Conservation (phyloP, 306 rosid genomes). For the Fragaria nilgerrensis region DNA sequence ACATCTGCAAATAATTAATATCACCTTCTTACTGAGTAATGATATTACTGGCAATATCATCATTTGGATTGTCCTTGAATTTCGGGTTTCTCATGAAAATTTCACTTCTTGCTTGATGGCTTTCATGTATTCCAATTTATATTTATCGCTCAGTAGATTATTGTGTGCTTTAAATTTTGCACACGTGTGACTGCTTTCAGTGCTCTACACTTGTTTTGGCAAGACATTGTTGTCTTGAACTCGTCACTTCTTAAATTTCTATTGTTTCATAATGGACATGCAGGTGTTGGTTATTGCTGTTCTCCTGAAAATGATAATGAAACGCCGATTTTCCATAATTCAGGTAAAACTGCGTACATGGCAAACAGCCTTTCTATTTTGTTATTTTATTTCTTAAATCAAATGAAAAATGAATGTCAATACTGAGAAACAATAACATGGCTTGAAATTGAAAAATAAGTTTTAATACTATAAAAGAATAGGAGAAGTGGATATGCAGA, state of each 20-base stretch:
- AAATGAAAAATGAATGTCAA: not conserved
- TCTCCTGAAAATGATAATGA: slow-evolving; percentile 88
- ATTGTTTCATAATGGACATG: slow-evolving; percentile 28
- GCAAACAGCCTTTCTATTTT: not conserved
- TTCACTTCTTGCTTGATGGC: not conserved
- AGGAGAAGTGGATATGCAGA: not conserved
- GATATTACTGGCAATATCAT: slow-evolving; percentile 16
- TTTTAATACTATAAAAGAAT: not conserved
- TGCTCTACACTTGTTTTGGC: not conserved
- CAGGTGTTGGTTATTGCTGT: slow-evolving; percentile 99
- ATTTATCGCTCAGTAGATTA: not conserved
- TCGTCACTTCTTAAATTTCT: slow-evolving; percentile 15
- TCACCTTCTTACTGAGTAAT: slow-evolving; percentile 7
- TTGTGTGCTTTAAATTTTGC: not conserved
- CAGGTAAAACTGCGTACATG: slow-evolving; percentile 50
- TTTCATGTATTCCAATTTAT: not conserved
- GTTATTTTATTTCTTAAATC: not conserved
- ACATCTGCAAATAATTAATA: slow-evolving; percentile 27
- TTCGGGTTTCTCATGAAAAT: slow-evolving; percentile 17
- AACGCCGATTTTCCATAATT: slow-evolving; percentile 83
- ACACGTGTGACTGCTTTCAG: not conserved
- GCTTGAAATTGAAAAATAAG: not conserved
- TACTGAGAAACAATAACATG: not conserved
- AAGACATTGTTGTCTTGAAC: not conserved
- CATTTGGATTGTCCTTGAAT: slow-evolving; percentile 12